phyloP scores from a whole-genome alignment of 1,284 basidiomycete genomes.

The Microbotryomycetes sp. region DNA sequence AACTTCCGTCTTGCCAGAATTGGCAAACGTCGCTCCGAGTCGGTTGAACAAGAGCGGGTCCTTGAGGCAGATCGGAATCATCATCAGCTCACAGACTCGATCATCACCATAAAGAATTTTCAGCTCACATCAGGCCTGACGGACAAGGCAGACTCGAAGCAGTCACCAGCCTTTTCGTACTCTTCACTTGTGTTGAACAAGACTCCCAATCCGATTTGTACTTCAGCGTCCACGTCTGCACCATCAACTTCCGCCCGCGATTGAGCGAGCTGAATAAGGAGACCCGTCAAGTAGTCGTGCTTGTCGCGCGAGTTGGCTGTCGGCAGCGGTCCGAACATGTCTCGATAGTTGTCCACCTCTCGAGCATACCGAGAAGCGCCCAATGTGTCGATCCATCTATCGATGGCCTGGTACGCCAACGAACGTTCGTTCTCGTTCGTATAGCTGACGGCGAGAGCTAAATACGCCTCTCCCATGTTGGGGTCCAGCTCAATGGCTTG shows the following conservation, averaged over 20 bases:
- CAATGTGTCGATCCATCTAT: slow-evolving; percentile 59
- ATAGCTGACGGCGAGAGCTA: slow-evolving; percentile 83
- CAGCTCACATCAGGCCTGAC: slow-evolving; percentile 74
- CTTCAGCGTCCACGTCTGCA: slow-evolving; percentile 67
- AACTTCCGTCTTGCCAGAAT: slow-evolving; percentile 66
- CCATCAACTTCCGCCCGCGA: slow-evolving; percentile 26
- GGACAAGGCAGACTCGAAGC: slow-evolving; percentile 79
- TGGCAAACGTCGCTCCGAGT: slow-evolving; percentile 91
- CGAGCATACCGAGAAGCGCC: slow-evolving; percentile 44
- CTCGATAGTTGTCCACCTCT: slow-evolving; percentile 46
- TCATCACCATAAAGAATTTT: too few species aligned
- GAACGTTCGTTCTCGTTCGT: slow-evolving; percentile 80
- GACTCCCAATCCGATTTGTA: slow-evolving; percentile 90
- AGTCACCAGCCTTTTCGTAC: slow-evolving; percentile 86
- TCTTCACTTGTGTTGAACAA: slow-evolving; percentile 91
- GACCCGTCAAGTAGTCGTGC: slow-evolving; percentile 37
- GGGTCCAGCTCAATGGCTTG: slow-evolving; percentile 74
- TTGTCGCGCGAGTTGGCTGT: slow-evolving; percentile 16
- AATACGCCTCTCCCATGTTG: slow-evolving; percentile 57
- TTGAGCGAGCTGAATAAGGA: slow-evolving; percentile 43
- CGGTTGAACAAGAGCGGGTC: slow-evolving; percentile 96
- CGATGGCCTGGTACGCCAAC: slow-evolving; percentile 65
- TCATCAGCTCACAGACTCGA: background rate
- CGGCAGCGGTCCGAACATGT: slow-evolving; percentile 27
- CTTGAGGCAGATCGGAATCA: slow-evolving; percentile 42